Base-by-base conservation (phyloP, 805 yeast genomes). In the Barnettozyma populi region DNA sequence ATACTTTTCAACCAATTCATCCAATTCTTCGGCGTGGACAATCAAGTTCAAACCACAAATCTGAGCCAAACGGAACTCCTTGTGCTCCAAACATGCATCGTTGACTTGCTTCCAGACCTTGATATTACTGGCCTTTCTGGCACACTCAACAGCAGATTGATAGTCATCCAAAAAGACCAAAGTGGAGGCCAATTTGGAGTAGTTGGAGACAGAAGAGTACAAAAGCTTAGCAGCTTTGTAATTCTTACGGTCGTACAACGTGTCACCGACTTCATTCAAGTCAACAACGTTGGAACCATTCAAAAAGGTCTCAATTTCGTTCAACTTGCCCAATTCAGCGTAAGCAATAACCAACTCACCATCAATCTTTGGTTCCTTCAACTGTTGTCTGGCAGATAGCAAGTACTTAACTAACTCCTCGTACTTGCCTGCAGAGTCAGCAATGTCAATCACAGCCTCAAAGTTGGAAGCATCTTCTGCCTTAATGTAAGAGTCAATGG, bases 71-170 rank as follows among this genome's bases (percentile, higher is more conserved):
- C 96, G 82, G 77, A 94, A 94, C 70, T 94, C 99, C 64, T 83
- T 83, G 72, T 88, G 86, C 57, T 84, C 96, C 66, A 94, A 83
- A 79, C 99, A 94, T 20, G 97, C 99, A 66, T 84, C 87, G 70
- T 90, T 89, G 44, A 94, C 99, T 70, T 90, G 95, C 70, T 90
- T 94, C 99, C 99, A 94, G 36, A 94, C 99, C 62, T 77, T 78
- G 51, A 85, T 80, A 68, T 89, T 90, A 32, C 96, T 86, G 3
- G 99, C 98, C 71, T 92, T 94, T 75, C 99, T 86, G 20, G 99
- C 99, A 69, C 97, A 90, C 64, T 94, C 98, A 53, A 94, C 99
- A 44, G 99, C 99, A 48, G 88, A 82, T 71, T 94, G 97, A 68
- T 89, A 90, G 65, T 94, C 97, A 47, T 81, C 82, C 61, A 94